A percentile compares a stretch with the other conserved stretches of the same genome.
These are phyloP conservation scores for Shiraia bambusicola DNA, from an alignment of 2,329 filamentous ascomycete genomes.

Conservation along the genomic window DNA sequence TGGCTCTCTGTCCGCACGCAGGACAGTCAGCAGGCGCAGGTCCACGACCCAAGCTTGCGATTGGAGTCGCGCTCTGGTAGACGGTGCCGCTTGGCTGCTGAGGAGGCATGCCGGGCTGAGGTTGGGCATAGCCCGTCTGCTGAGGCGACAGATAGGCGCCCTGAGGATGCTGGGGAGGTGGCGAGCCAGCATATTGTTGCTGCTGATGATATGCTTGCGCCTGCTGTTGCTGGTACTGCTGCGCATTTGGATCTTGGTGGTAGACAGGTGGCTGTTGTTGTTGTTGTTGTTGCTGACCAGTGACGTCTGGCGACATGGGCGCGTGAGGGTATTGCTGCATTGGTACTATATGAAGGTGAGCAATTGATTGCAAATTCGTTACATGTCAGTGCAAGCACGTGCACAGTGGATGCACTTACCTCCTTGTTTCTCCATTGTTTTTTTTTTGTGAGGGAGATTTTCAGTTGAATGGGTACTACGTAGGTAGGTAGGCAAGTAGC, in stretches of 20 bases:
- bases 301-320: constrained; percentile 27
- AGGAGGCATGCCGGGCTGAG: constrained; percentile 36
- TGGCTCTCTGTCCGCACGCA: constrained; percentile 45
- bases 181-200: constrained; percentile 23
- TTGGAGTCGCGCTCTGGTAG: constrained; percentile 41
- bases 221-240: constrained; percentile 18
- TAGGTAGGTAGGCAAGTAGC: background rate
- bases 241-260: constrained; percentile 35
- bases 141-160: constrained; percentile 20
- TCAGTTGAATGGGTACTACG: no score
- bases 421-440: constrained; percentile 40
- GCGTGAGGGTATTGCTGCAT: constrained; percentile 41
- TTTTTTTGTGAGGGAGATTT: no score
- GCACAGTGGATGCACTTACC: constrained; percentile 24
- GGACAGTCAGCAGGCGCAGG: constrained; percentile 53
- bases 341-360: constrained; percentile 32
- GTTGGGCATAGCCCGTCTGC: constrained; percentile 12
- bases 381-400: background rate
- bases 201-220: constrained; percentile 19
- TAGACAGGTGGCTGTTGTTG: constrained; percentile 39
- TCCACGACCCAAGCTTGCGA: constrained; percentile 33
- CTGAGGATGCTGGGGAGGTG: constrained; percentile 27
- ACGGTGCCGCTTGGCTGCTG: constrained; percentile 37
- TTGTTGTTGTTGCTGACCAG: constrained; percentile 25
- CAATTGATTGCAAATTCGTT: background rate